These are phyloP conservation scores for Sambucus nigra DNA, from an alignment of 129 eudicot genomes.

Conservation along the genomic window DNA sequence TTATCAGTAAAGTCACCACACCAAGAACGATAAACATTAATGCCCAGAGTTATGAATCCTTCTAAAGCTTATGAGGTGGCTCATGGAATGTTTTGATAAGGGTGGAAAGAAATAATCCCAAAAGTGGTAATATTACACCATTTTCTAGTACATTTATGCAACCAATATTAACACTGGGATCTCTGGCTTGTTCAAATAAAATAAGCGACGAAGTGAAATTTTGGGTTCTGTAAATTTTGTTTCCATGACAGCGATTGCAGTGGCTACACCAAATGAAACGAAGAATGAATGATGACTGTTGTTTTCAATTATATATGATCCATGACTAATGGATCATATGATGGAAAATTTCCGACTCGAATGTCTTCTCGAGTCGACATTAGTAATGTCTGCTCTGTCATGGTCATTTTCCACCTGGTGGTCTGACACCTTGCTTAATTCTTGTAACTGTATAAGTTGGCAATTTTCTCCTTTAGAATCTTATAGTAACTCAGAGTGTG, in stretches of 20 bases:
- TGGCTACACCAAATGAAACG: constrained; percentile 35
- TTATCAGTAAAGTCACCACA: constrained; percentile 6
- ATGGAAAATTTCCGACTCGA: constrained; percentile 1
- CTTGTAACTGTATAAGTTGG: constrained; percentile 21
- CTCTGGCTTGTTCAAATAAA: constrained; percentile 36
- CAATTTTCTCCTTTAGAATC: constrained; percentile 24
- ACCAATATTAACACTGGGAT: constrained; percentile 17
- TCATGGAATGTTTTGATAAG: constrained; percentile 18
- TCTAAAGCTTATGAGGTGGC: constrained; percentile 15
- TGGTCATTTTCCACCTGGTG: background rate
- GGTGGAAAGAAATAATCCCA: constrained; percentile 17
- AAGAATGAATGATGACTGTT: constrained; percentile 16
- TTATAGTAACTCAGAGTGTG: constrained; percentile 19
- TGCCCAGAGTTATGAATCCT: constrained; percentile 31
- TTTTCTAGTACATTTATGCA: constrained; percentile 10
- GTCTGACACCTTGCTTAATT: background rate
- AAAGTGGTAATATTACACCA: constrained; percentile 25
- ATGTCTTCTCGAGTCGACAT: constrained; percentile 10
- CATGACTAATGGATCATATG: background rate
- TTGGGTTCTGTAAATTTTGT: constrained; percentile 8
- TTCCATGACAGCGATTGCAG: constrained; percentile 23
- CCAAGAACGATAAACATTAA: constrained; percentile 27
- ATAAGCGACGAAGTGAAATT: constrained; percentile 17
- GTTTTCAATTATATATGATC: constrained; percentile 8
- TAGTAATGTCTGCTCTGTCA: background rate